Conservation (phyloP, 805 yeast species). For the Ogataea paraovalis region DNA sequence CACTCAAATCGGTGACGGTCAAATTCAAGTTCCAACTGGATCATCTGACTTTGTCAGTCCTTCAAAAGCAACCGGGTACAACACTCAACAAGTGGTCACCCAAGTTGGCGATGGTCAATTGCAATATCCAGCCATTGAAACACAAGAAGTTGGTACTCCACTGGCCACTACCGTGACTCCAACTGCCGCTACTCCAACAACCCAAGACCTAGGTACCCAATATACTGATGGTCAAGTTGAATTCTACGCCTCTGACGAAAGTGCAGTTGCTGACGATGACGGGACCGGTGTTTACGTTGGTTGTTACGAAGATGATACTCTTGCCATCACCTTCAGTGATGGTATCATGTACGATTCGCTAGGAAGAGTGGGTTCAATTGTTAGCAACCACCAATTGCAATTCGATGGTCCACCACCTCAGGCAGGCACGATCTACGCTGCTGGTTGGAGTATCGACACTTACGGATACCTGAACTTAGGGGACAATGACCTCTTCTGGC, state of each 20-base stretch:
- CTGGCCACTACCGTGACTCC: slow-evolving; percentile 28
- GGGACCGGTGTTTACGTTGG: slow-evolving; percentile 14
- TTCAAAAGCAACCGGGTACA: no score
- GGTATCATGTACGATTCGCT: slow-evolving; percentile 36
- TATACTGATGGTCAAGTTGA: slow-evolving; percentile 3
- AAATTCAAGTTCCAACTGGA: slow-evolving; percentile 45
- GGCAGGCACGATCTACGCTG: slow-evolving; percentile 37
- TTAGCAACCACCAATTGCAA: slow-evolving; percentile 50
- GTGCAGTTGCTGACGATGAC: slow-evolving; percentile 6
- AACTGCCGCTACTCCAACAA: slow-evolving; percentile 20
- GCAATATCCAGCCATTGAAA: slow-evolving; percentile 24
- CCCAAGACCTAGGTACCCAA: slow-evolving; percentile 20
- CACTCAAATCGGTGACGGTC: slow-evolving; percentile 54
- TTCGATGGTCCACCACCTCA: slow-evolving; percentile 45
- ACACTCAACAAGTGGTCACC: not conserved
- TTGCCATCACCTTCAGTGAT: slow-evolving; percentile 35
- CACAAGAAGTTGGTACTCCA: slow-evolving; percentile 30
- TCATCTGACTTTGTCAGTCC: no score
- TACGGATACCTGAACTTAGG: slow-evolving; percentile 42
- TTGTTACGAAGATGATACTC: slow-evolving; percentile 29
- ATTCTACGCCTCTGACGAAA: slow-evolving; percentile 1
- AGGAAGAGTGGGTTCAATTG: slow-evolving; percentile 46
- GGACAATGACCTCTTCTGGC: slow-evolving; percentile 37
- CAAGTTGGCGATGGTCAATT: slow-evolving; percentile 41
- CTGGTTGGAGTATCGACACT: slow-evolving; percentile 37